Percentiles rank a stretch among this genome's conserved stretches.
Evolutionary conservation across 371 early-diverging fungal species (phyloP).

Genomic region (Rhizopus arrhizus): DNA sequence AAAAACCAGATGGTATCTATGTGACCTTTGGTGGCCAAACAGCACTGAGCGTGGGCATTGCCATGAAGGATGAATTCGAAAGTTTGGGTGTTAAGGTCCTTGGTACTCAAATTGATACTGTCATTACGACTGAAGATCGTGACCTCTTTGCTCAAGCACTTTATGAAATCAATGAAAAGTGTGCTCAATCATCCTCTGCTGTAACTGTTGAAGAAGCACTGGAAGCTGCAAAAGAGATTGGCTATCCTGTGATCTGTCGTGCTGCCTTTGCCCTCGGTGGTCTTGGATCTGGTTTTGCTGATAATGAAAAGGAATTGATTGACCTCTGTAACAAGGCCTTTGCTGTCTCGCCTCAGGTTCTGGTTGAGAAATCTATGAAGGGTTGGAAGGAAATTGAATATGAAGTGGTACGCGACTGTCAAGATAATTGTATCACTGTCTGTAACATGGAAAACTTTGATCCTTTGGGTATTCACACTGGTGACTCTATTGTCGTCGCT

Average conservation of each 20-base stretch:
- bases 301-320: slow-evolving; percentile 75
- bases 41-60: slow-evolving; percentile 91
- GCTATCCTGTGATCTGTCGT: slow-evolving; percentile 92
- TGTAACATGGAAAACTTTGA: slow-evolving; percentile 99
- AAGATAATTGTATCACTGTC: slow-evolving; percentile 94
- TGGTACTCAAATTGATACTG: slow-evolving; percentile 89
- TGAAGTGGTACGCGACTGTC: slow-evolving; percentile 92
- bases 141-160: slow-evolving; percentile 89
- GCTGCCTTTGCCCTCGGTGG: slow-evolving; percentile 95
- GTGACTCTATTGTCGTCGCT: slow-evolving; percentile 96
- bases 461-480: slow-evolving; percentile 96
- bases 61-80: slow-evolving; percentile 83
- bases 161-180: slow-evolving; percentile 82
- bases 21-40: slow-evolving; percentile 96
- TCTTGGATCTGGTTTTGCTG: slow-evolving; percentile 93
- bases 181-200: slow-evolving; percentile 82
- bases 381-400: slow-evolving; percentile 98
- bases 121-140: slow-evolving; percentile 93
- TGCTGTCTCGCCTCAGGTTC: slow-evolving; percentile 85
- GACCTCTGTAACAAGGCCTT: slow-evolving; percentile 85
- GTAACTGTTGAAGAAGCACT: slow-evolving; percentile 80
- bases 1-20: slow-evolving; percentile 94
- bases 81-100: slow-evolving; percentile 87
- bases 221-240: slow-evolving; percentile 79
- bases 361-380: slow-evolving; percentile 95